Conservation (phyloP, 2,329 filamentous ascomycete genomes). For the Cercospora zeae-maydis region DNA sequence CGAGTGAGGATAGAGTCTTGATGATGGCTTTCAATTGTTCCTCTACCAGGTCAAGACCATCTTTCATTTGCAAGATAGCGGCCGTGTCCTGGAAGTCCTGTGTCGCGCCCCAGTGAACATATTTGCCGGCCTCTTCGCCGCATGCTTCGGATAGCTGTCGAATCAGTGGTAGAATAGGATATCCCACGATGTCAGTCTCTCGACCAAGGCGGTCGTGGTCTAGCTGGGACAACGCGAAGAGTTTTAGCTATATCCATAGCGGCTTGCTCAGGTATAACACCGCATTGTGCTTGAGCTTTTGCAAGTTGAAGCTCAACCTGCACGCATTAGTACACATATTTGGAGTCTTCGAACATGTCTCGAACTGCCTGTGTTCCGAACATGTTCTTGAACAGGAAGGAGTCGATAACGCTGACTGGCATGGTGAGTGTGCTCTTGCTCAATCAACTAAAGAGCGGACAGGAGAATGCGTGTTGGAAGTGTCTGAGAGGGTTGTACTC, state of each 20-base stretch:
- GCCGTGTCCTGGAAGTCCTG: slow-evolving; percentile 35
- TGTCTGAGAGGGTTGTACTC: no score
- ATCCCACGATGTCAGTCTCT: slow-evolving; percentile 35
- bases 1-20: slow-evolving; percentile 16
- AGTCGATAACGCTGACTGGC: slow-evolving; percentile 29
- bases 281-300: slow-evolving; percentile 21
- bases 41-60: slow-evolving; percentile 25
- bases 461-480: no score
- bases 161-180: slow-evolving; percentile 34
- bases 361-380: slow-evolving; percentile 23
- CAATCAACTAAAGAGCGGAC: no score
- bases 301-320: slow-evolving; percentile 29
- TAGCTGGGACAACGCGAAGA: slow-evolving; percentile 13
- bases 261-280: slow-evolving; percentile 29
- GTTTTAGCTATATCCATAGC: slow-evolving; percentile 24
- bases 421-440: slow-evolving; percentile 11
- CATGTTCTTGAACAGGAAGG: slow-evolving; percentile 26
- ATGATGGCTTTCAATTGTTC: slow-evolving; percentile 16
- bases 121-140: slow-evolving; percentile 28
- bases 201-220: slow-evolving; percentile 26
- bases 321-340: slow-evolving; percentile 25
- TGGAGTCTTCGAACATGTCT: slow-evolving; percentile 23
- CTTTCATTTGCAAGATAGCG: slow-evolving; percentile 29
- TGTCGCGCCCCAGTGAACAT: slow-evolving; percentile 35
- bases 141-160: slow-evolving; percentile 29